A percentile compares a stretch with the other conserved stretches of the same genome.
These are phyloP conservation scores for Rhytidiadelphus loreus DNA, from an alignment of 225 moss, liverwort and hornwort genomes.

Conservation along the genomic window DNA sequence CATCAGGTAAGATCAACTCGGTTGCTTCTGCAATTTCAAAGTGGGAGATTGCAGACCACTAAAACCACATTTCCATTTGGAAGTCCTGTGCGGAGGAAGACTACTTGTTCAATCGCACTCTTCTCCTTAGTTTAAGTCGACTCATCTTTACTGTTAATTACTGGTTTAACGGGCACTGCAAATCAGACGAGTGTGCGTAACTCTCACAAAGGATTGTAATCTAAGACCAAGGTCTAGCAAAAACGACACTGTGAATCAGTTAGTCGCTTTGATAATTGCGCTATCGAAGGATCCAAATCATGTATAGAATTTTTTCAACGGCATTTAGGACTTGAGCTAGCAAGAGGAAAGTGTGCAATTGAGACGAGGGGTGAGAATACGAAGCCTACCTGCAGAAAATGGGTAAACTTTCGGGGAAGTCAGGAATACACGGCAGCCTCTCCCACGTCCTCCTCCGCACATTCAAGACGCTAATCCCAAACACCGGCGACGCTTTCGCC, in stretches of 20 bases:
- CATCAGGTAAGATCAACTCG: neutral
- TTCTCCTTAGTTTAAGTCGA: no score
- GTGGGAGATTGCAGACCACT: neutral
- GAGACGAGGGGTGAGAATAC: no score
- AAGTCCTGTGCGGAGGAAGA: neutral
- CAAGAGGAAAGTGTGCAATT: neutral
- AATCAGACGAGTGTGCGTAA: neutral
- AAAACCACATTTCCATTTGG: neutral
- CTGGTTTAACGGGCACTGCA: neutral
- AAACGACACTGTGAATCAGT: neutral
- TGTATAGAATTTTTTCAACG: no score
- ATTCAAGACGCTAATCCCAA: constrained; percentile 55
- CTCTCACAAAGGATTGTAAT: no score
- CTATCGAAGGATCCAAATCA: neutral
- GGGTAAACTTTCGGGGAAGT: constrained; percentile 27
- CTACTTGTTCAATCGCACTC: neutral
- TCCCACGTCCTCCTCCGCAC: constrained; percentile 27
- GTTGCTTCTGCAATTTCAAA: neutral
- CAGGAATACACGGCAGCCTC: constrained; percentile 20
- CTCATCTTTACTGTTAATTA: neutral
- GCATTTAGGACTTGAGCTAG: neutral
- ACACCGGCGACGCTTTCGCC: constrained; percentile 1
- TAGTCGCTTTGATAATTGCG: neutral
- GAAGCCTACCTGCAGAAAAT: constrained; percentile 46
- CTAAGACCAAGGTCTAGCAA: neutral